A percentile compares a stretch with the other conserved stretches of the same genome.
Evolutionary conservation across 208 protist species (phyloP).

Genomic region (Wallacemonas sp.): DNA sequence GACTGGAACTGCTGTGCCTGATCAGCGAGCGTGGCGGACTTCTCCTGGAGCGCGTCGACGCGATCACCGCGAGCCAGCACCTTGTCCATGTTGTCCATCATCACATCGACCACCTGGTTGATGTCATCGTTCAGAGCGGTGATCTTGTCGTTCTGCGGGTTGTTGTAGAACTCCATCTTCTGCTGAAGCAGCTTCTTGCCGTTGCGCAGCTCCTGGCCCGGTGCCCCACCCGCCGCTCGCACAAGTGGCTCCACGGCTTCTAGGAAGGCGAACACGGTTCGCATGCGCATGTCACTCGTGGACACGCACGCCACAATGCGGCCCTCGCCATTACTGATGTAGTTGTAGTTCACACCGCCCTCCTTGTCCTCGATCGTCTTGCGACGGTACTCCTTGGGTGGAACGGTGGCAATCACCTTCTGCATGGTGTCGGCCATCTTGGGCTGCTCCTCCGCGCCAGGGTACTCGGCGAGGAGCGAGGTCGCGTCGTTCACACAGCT

Average conservation of each 20-base stretch:
- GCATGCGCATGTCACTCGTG: conserved; percentile 89
- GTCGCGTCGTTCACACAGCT: conserved; percentile 88
- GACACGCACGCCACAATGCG: conserved; percentile 88
- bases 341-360: conserved; percentile 90
- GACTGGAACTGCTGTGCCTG: conserved; percentile 87
- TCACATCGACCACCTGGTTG: conserved; percentile 91
- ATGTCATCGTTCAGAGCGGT: conserved; percentile 88
- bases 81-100: conserved; percentile 94
- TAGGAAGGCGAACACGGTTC: conserved; percentile 89
- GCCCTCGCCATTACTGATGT: conserved; percentile 91
- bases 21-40: conserved; percentile 76
- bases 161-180: conserved; percentile 95
- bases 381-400: conserved; percentile 82
- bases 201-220: conserved; percentile 78
- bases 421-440: conserved; percentile 86
- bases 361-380: conserved; percentile 92
- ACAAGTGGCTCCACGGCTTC: conserved; percentile 89
- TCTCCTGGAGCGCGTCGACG: conserved; percentile 88
- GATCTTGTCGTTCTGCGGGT: conserved; percentile 92
- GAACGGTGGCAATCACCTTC: conserved; percentile 87
- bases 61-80: conserved; percentile 86
- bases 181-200: conserved; percentile 91
- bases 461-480: conserved; percentile 81
- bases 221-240: conserved; percentile 39
- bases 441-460: conserved; percentile 64